These are phyloP conservation scores for Verruconis gallopava DNA, from an alignment of 2,329 filamentous ascomycete species.

Conservation along the genomic window DNA sequence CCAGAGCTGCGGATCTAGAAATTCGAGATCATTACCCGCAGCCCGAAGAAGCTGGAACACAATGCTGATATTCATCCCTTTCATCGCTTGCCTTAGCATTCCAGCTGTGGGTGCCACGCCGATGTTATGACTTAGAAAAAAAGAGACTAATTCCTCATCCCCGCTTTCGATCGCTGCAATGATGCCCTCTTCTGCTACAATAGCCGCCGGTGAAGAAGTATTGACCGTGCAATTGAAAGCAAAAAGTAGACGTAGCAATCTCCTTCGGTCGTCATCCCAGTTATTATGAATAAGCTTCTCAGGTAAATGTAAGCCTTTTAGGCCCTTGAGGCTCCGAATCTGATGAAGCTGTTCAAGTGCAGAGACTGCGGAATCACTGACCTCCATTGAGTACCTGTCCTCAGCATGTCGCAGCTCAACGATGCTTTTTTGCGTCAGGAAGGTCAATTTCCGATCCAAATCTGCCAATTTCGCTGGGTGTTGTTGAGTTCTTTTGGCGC, in stretches of 20 bases:
- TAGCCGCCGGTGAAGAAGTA: background rate
- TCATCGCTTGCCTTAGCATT: background rate
- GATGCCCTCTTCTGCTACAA: background rate
- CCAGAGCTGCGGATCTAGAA: background rate
- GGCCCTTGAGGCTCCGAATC: background rate
- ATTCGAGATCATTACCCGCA: background rate
- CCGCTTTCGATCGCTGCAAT: background rate
- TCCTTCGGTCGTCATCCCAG: slow-evolving; percentile 1
- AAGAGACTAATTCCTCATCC: background rate
- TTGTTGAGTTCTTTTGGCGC: slow-evolving; percentile 1
- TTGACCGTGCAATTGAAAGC: slow-evolving; percentile 3
- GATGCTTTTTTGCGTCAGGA: background rate
- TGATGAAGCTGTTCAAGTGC: slow-evolving; percentile 2
- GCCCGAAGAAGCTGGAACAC: background rate
- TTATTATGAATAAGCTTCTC: slow-evolving; percentile 2
- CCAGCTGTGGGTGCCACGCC: background rate
- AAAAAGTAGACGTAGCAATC: slow-evolving; percentile 3
- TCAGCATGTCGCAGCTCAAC: background rate
- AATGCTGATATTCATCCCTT: background rate
- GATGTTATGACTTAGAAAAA: background rate
- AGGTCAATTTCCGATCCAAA: background rate
- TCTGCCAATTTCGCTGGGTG: background rate
- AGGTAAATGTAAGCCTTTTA: background rate
- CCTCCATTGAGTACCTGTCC: too few species aligned
- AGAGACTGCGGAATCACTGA: background rate